Conservation (phyloP, 768 basidiomycete genomes). For the Dendrothele bispora region DNA sequence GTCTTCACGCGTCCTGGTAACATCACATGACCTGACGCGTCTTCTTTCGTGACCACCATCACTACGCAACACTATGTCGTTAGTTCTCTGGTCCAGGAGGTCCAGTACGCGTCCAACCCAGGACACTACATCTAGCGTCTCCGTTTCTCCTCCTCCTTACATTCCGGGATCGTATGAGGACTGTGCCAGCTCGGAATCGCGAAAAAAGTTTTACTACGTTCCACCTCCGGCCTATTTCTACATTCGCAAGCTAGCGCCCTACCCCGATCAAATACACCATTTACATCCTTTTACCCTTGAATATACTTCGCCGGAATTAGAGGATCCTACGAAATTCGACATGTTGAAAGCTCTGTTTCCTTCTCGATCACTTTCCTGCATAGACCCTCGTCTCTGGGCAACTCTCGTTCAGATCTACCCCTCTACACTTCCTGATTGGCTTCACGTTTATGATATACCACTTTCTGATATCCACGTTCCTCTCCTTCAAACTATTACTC, state of each 20-base stretch:
- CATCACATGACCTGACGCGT: too few species aligned
- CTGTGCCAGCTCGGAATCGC: neutral
- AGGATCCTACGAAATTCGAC: constrained; percentile 19
- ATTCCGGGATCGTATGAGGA: neutral
- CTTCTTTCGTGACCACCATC: too few species aligned
- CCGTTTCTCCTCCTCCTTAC: neutral
- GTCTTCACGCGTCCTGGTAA: too few species aligned
- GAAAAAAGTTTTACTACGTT: constrained; percentile 2
- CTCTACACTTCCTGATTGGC: constrained; percentile 45
- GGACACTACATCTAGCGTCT: neutral
- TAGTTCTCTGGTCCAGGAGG: neutral
- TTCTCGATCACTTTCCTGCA: constrained; percentile 19
- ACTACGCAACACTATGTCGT: too few species aligned
- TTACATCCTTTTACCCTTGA: neutral
- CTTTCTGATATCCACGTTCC: constrained; percentile 56
- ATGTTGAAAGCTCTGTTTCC: constrained; percentile 44
- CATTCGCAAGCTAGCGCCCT: constrained; percentile 8
- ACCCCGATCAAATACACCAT: constrained; percentile 8
- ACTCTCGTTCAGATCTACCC: constrained; percentile 57
- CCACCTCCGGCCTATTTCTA: constrained; percentile 7
- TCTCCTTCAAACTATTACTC: constrained; percentile 55
- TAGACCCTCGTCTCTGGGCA: constrained; percentile 65
- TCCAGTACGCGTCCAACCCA: neutral
- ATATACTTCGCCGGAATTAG: neutral
- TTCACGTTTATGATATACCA: constrained; percentile 44